Conservation (phyloP, 2,329 filamentous ascomycete species). For the Geosmithia flava region DNA sequence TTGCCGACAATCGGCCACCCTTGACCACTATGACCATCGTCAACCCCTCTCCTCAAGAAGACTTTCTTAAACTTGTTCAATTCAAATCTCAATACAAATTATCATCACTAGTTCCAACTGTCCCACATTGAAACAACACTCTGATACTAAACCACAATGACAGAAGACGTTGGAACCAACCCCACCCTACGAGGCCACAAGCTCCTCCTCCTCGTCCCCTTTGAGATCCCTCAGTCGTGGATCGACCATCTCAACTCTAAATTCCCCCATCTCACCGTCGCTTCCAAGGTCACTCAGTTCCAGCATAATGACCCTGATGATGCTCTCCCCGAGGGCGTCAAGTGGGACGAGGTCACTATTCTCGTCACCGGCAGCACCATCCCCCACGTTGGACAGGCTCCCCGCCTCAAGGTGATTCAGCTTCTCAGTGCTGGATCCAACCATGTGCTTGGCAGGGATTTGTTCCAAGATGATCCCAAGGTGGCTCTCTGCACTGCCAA, state of each 20-base stretch:
- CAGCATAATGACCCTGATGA: conserved; percentile 15
- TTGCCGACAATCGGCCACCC: neutral
- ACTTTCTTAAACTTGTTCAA: no score
- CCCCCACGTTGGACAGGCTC: conserved; percentile 27
- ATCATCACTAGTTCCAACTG: no score
- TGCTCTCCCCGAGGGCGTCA: conserved; percentile 8
- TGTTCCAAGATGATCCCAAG: conserved; percentile 34
- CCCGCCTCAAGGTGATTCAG: conserved; percentile 39
- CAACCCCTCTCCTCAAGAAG: no score
- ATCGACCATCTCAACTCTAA: conserved; percentile 20
- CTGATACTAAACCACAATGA: no score
- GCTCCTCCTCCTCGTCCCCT: conserved; percentile 27
- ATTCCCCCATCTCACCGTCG: conserved; percentile 31
- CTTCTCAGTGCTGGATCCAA: conserved; percentile 42
- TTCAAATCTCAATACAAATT: no score
- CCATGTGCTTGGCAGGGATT: conserved; percentile 27
- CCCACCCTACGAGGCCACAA: conserved; percentile 33
- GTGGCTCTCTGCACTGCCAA: conserved; percentile 38
- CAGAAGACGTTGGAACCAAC: conserved; percentile 9
- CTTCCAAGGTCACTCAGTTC: conserved; percentile 6
- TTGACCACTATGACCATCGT: no score
- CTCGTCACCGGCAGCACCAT: conserved; percentile 28
- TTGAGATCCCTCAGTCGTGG: conserved; percentile 16
- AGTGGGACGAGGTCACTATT: conserved; percentile 36
- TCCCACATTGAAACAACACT: no score